Evolutionary conservation across 1,139 yeast genomes (phyloP).

Genomic region (Geotrichum fermentans): DNA sequence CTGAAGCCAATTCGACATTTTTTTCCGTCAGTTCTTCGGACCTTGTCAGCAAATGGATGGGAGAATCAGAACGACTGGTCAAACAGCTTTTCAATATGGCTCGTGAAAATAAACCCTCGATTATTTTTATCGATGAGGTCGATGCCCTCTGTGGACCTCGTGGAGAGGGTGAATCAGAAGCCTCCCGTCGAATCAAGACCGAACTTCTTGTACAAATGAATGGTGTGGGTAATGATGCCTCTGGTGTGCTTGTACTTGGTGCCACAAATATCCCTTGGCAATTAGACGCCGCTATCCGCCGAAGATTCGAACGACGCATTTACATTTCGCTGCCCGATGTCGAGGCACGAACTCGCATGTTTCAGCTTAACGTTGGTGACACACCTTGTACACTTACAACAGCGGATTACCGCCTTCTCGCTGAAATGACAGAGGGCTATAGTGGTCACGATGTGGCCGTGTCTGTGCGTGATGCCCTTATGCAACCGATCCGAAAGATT

Average conservation of each 20-base stretch:
- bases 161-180: slow-evolving; percentile 98
- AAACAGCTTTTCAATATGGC: slow-evolving; percentile 95
- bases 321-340: slow-evolving; percentile 92
- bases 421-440: slow-evolving; percentile 94
- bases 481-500: slow-evolving; percentile 95
- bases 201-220: slow-evolving; percentile 97
- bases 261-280: slow-evolving; percentile 99
- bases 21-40: slow-evolving; percentile 94
- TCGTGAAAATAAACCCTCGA: slow-evolving; percentile 88
- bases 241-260: slow-evolving; percentile 90
- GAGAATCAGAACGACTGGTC: slow-evolving; percentile 92
- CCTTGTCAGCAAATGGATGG: slow-evolving; percentile 98
- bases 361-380: slow-evolving; percentile 85
- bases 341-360: slow-evolving; percentile 88
- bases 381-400: slow-evolving; percentile 77
- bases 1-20: slow-evolving; percentile 95
- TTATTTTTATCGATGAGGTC: slow-evolving; percentile 94
- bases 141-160: slow-evolving; percentile 98
- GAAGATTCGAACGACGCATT: slow-evolving; percentile 92
- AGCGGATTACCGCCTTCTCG: slow-evolving; percentile 71
- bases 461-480: slow-evolving; percentile 92
- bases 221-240: slow-evolving; percentile 94
- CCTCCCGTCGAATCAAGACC: slow-evolving; percentile 91
- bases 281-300: slow-evolving; percentile 92
- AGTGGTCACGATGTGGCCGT: slow-evolving; percentile 97